Conservation (phyloP, 75 land plant species). For the Cupressus sempervirens region DNA sequence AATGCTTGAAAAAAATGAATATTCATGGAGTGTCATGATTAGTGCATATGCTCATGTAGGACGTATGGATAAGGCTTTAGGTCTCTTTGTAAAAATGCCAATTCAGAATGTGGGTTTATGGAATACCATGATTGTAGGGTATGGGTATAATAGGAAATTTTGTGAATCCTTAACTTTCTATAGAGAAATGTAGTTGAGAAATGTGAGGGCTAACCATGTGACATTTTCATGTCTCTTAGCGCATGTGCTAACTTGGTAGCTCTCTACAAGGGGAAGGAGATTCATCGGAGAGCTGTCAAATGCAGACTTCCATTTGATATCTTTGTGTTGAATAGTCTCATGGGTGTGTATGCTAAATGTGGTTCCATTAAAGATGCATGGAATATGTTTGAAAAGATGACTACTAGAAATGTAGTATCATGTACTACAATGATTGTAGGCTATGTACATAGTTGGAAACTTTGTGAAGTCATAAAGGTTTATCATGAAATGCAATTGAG, state of each 20-base stretch:
- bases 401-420: conserved; percentile 27
- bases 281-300: conserved; percentile 1
- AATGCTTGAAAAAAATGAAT: conserved; percentile 22
- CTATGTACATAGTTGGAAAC: conserved; percentile 7
- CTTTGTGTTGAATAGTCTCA: conserved; percentile 15
- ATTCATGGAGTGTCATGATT: conserved; percentile 28
- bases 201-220: conserved; percentile 16
- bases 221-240: conserved; percentile 25
- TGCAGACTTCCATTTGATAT: conserved; percentile 15
- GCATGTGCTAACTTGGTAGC: conserved; percentile 15
- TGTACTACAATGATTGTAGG: conserved; percentile 52
- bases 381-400: conserved; percentile 24
- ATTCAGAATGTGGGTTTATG: conserved; percentile 23
- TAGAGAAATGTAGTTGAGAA: conserved; percentile 11
- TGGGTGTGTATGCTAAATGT: conserved; percentile 33
- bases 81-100: conserved; percentile 13
- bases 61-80: conserved; percentile 14
- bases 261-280: no score
- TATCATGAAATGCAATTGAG: conserved; percentile 18
- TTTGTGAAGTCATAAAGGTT: conserved; percentile 24
- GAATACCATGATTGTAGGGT: conserved; percentile 44
- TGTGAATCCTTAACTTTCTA: conserved; percentile 28
- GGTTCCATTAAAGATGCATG: conserved; percentile 14
- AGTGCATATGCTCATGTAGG: conserved; percentile 35
- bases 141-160: no score